Evolutionary conservation across 1,284 basidiomycete genomes (phyloP), one percentile per base, ranked within the genome.

Genomic region (Polyporus tsugae): DNA sequence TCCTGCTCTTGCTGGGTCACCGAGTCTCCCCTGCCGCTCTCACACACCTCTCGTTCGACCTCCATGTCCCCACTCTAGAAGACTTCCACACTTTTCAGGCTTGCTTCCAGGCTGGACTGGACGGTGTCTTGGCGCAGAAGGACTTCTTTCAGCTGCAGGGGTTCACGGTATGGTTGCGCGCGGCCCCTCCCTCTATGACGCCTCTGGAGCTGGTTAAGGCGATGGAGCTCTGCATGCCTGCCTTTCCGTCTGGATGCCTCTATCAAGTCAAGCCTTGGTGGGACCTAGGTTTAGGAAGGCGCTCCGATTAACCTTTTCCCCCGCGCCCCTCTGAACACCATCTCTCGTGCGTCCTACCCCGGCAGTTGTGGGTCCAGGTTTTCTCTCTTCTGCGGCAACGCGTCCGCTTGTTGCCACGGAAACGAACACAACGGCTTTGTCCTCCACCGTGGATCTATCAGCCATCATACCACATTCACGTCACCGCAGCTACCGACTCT

Each of bases 261-360:
- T 46, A 65, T 38, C 63, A 62, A 57, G 68, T 70, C 42, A 64
- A 58, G 46, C 71, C 71, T n/a, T 70, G 65, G 67, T 60, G 64
- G 65, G 49, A 39, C 22, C 57, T 72, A n/a, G 39, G 39, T n/a
- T 62, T 55, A 11, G 36, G 38, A 11, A 10, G 35, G 55, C 55
- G 35, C 55, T 58, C 55, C 25, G 53, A 29, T 55, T 55, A 35
- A 55, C 39, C 25, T 25, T 44, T 60, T 36, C n/a, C 25, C 22
- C 25, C 61, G 6, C 25, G 7, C 42, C 36, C n/a, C 61, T 33
- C n/a, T 62, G 25, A 15, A 42, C 61, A 33, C 11, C 46, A 35
- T 53, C 33, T 38, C n/a, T 7, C 41, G 35, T 35, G 25, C 52
- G 15, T 29, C 9, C 38, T 29, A 53, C 33, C 11, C 25, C 53